These are phyloP conservation scores for Hygrophila difformis DNA, from an alignment of 257 asterid genomes.

Conservation along the genomic window DNA sequence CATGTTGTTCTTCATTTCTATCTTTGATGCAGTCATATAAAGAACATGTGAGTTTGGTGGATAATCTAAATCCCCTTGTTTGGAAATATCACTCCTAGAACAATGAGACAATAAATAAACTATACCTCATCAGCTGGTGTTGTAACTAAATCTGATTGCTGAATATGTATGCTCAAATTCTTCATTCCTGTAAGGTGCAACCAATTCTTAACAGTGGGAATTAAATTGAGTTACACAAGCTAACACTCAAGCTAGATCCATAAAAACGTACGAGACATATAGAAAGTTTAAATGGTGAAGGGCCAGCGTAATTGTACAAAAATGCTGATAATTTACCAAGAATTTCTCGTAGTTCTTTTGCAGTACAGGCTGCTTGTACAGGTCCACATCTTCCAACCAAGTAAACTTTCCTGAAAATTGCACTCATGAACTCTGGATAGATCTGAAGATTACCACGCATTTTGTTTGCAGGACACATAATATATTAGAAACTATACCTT, in stretches of 20 bases:
- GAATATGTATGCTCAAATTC: slow-evolving; percentile 42
- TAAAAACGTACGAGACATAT: background rate
- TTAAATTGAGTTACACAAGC: slow-evolving; percentile 5
- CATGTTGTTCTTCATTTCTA: slow-evolving; percentile 75
- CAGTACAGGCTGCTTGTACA: slow-evolving; percentile 90
- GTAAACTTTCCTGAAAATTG: slow-evolving; percentile 64
- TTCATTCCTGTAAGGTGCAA: slow-evolving; percentile 51
- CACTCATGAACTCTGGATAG: slow-evolving; percentile 11
- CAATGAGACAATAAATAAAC: slow-evolving; percentile 1
- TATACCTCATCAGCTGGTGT: slow-evolving; percentile 80
- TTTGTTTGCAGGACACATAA: background rate
- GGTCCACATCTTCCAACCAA: slow-evolving; percentile 99
- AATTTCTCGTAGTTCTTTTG: slow-evolving; percentile 87
- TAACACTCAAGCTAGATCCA: background rate
- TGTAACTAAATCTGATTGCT: slow-evolving; percentile 49
- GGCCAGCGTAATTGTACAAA: slow-evolving; percentile 1
- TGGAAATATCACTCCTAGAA: slow-evolving; percentile 1
- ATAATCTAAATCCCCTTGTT: background rate
- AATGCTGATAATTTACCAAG: slow-evolving; percentile 38
- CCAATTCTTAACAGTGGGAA: background rate
- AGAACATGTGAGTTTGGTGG: background rate
- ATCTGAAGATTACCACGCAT: background rate
- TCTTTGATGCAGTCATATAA: slow-evolving; percentile 28
- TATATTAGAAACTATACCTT: slow-evolving; percentile 38
- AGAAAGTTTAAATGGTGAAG: background rate